phyloP scores from a whole-genome alignment of 441 rosid genomes.

The Metrosideros polymorpha region DNA sequence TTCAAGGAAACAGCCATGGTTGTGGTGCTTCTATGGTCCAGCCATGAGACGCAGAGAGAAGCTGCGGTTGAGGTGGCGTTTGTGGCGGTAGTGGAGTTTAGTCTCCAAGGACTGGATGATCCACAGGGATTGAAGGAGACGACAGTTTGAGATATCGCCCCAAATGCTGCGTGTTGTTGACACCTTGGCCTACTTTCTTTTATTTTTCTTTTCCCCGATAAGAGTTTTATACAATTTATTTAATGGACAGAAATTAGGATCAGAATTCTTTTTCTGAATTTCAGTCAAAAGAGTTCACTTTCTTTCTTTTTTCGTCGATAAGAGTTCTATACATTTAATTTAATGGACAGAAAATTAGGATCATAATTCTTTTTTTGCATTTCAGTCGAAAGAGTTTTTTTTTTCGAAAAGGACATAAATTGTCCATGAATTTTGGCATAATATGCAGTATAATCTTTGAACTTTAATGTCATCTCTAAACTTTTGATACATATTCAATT shows the following conservation, averaged over 20 bases:
- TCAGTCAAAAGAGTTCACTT: neutral
- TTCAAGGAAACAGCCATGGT: slow-evolving; percentile 53
- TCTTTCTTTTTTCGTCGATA: neutral
- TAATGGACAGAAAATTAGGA: too few relatives aligned
- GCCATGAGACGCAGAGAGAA: slow-evolving; percentile 9
- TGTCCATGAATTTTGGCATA: too few relatives aligned
- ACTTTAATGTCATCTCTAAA: too few relatives aligned
- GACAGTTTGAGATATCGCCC: neutral
- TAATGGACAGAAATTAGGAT: neutral
- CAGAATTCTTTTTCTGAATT: neutral
- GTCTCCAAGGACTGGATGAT: neutral
- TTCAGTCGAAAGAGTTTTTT: too few relatives aligned
- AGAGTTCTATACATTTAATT: too few relatives aligned
- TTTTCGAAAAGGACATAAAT: too few relatives aligned
- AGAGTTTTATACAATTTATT: too few relatives aligned
- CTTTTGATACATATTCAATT: too few relatives aligned
- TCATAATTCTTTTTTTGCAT: too few relatives aligned
- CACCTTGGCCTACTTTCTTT: neutral
- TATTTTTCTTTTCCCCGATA: neutral
- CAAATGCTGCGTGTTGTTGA: neutral
- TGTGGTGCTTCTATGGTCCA: slow-evolving; percentile 7
- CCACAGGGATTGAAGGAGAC: neutral
- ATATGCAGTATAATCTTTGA: too few relatives aligned
- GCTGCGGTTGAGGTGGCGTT: neutral
- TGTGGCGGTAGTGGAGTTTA: neutral